Base-by-base conservation (phyloP, 2,329 filamentous ascomycete genomes). In the Neopestalotiopsis rosae region DNA sequence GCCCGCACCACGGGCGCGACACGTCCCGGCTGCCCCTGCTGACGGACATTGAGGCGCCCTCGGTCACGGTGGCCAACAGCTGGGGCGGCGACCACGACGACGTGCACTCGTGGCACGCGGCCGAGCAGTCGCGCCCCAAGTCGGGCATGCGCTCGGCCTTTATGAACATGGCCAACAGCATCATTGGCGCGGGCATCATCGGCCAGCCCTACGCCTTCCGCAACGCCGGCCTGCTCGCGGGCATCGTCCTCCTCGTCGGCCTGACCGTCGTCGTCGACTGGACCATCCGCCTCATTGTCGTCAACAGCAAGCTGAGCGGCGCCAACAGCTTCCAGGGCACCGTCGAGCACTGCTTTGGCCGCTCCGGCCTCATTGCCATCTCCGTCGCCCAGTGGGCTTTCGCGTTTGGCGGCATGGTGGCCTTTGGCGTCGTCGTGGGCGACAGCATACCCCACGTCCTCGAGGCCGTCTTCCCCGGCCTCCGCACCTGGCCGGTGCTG, bases 131-230 rank as follows among this genome's bases (percentile, higher is more conserved):
- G 56, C 87, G 95, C 68, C 94, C 95, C 61, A 95, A 95, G 82
- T 97, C 94, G 69, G 92, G 92, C 5, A 87, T 98, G 82, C 87
- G 88, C 71, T 94, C 92, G 78, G 95, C 96, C 3, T 98, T 99
- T 74, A 97, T 98, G 94, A 99, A 99, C 82, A 99, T 99, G 96
- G 95, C 96, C 71, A 99, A 99, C 84, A 97, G 93, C 75, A 99
- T 99, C 79, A 98, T 99, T 74, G 90, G 90, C 52, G 90, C 90
- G 2, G 90, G 90, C 66, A 92, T 92, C 80, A 91, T 92, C 76
- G 90, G 93, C 3, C 96, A 99, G 82, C 95, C 96, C 13, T 99
- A 98, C 81, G 96, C 96, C n/a, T 92, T 99, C 78, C 90, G 90
- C 69, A 95, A 98, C 83, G 96, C 96, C 7, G 96, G 96, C 6